phyloP scores from a whole-genome alignment of 2,329 filamentous ascomycete species.

The Fusarium sp. region DNA sequence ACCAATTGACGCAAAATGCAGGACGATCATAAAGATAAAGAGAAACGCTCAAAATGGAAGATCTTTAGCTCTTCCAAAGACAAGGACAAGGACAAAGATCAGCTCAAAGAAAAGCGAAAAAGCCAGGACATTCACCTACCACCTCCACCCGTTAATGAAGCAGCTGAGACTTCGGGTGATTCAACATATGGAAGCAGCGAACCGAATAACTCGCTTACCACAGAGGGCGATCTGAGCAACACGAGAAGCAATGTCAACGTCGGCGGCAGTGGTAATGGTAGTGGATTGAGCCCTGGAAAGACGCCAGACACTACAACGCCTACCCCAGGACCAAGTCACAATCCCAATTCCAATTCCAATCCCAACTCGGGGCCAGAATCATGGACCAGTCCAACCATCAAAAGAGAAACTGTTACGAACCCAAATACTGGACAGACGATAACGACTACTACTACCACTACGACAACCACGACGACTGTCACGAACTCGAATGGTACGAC shows the following conservation, averaged over 20 bases:
- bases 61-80: constrained; percentile 42
- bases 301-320: constrained; percentile 11
- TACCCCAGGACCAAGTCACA: constrained; percentile 9
- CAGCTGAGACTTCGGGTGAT: constrained; percentile 23
- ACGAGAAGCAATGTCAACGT: constrained; percentile 18
- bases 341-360: constrained; percentile 4
- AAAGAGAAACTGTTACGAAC: constrained; percentile 25
- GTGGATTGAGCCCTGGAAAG: constrained; percentile 12
- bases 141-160: background rate
- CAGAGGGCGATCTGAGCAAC: constrained; percentile 26
- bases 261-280: constrained; percentile 2
- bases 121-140: constrained; percentile 17
- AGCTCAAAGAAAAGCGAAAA: constrained; percentile 26
- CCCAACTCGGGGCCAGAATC: constrained; percentile 23
- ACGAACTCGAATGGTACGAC: constrained; percentile 41
- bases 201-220: constrained; percentile 41
- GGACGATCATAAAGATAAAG: constrained; percentile 36
- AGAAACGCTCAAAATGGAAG: constrained; percentile 44
- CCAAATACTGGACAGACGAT: constrained; percentile 43
- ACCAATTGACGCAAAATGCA: background rate
- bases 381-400: constrained; percentile 20
- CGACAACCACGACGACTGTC: constrained; percentile 47
- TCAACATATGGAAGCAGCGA: constrained; percentile 43
- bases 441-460: constrained; percentile 37
- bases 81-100: constrained; percentile 25